Evolutionary conservation across 2,329 filamentous ascomycete species (phyloP).

Genomic region (Talaromyces sp.): DNA sequence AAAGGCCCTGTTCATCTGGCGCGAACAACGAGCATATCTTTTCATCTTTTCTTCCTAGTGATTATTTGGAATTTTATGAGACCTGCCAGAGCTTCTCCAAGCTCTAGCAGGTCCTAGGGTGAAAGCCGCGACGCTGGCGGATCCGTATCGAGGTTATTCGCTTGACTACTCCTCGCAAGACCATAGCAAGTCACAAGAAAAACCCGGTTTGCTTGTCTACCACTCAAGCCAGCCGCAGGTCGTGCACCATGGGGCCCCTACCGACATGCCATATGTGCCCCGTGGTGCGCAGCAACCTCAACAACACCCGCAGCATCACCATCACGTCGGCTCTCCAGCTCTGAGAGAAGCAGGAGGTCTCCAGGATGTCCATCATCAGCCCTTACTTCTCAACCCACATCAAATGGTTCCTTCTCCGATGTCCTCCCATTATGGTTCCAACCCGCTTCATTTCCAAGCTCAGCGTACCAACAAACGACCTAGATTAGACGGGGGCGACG

Average conservation of each 20-base stretch:
- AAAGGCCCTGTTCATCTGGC: slow-evolving; percentile 1
- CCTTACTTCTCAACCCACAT: slow-evolving; percentile 31
- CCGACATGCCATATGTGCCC: slow-evolving; percentile 33
- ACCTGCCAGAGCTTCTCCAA: slow-evolving; percentile 63
- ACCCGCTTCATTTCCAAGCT: slow-evolving; percentile 32
- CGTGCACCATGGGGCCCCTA: slow-evolving; percentile 34
- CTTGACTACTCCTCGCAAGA: slow-evolving; percentile 69
- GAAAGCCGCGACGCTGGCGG: slow-evolving; percentile 68
- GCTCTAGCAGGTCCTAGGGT: slow-evolving; percentile 73
- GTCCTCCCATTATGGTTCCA: slow-evolving; percentile 34
- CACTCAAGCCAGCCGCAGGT: slow-evolving; percentile 46
- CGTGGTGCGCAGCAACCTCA: slow-evolving; percentile 31
- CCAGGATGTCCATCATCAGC: slow-evolving; percentile 32
- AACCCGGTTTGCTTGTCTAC: slow-evolving; percentile 63
- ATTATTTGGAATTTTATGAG: slow-evolving; percentile 22
- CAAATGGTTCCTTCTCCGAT: slow-evolving; percentile 36
- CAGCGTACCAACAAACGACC: slow-evolving; percentile 35
- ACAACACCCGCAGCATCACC: slow-evolving; percentile 41
- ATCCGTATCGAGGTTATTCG: slow-evolving; percentile 73
- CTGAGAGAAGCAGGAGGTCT: slow-evolving; percentile 32
- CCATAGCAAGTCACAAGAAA: slow-evolving; percentile 62
- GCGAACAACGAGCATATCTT: background rate
- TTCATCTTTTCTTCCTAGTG: slow-evolving; percentile 6
- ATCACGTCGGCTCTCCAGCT: slow-evolving; percentile 35
- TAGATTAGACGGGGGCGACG: slow-evolving; percentile 31